These are phyloP conservation scores for Cucumis sativus DNA, from an alignment of 306 rosid genomes.

Conservation along the genomic window DNA sequence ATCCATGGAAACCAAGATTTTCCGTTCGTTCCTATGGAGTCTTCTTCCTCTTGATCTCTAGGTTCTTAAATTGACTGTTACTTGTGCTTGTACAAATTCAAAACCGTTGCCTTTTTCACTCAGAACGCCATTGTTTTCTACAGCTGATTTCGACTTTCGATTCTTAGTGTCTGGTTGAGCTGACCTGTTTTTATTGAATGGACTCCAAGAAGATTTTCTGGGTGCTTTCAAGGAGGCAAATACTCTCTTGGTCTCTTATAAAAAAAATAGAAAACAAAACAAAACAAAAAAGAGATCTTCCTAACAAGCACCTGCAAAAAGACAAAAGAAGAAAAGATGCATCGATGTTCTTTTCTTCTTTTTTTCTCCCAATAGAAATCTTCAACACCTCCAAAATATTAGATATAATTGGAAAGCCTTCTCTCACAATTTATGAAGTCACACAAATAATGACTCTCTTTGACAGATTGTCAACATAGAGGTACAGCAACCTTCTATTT, in stretches of 20 bases:
- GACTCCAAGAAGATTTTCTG: not conserved
- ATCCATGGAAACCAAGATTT: not conserved
- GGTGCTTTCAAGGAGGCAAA: not conserved
- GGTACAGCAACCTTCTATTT: not conserved
- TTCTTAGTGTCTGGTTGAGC: not conserved
- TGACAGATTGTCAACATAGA: not conserved
- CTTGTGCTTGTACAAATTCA: slow-evolving; percentile 36
- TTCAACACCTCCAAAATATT: not conserved
- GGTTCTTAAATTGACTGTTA: slow-evolving; percentile 24
- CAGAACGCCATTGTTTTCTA: not conserved
- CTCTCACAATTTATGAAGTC: not conserved
- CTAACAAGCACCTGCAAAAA: no score
- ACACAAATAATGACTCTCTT: not conserved
- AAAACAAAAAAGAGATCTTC: no score
- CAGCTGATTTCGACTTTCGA: not conserved
- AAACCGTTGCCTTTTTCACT: not conserved
- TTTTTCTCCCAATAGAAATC: not conserved
- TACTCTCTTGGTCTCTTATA: not conserved
- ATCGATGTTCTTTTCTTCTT: not conserved
- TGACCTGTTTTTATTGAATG: not conserved
- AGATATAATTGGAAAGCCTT: not conserved
- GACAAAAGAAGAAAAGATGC: not conserved
- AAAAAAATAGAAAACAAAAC: no score
- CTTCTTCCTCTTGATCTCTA: slow-evolving; percentile 15
- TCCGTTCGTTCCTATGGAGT: slow-evolving; percentile 22